Conservation (phyloP, 805 yeast genomes). For the Yamadazyma phyllophila region DNA sequence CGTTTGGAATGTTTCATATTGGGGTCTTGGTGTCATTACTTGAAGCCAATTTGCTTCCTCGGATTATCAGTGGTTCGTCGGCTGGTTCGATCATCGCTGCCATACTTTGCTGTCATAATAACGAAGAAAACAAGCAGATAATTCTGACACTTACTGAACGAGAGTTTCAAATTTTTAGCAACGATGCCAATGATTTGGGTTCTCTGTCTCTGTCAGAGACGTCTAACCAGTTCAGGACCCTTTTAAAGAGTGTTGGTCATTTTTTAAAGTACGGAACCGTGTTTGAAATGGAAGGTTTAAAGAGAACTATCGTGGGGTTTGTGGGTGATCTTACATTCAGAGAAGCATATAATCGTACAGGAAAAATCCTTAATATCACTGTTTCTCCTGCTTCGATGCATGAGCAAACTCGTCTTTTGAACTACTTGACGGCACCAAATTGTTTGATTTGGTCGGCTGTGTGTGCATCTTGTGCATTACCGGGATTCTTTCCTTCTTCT, state of each 20-base stretch:
- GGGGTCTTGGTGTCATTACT: constrained; percentile 84
- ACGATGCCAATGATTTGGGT: not conserved
- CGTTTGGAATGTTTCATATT: constrained; percentile 88
- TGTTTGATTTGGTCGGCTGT: constrained; percentile 86
- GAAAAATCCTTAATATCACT: constrained; percentile 87
- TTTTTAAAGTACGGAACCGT: constrained; percentile 85
- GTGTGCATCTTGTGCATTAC: constrained; percentile 92
- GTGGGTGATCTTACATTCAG: constrained; percentile 89
- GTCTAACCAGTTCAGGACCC: constrained; percentile 48
- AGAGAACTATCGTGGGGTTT: constrained; percentile 69
- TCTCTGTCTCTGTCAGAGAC: constrained; percentile 2
- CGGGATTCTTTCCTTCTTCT: constrained; percentile 85
- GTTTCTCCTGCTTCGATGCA: constrained; percentile 89
- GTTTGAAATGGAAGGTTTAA: constrained; percentile 73
- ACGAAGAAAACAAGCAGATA: constrained; percentile 61
- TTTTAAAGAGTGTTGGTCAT: constrained; percentile 39
- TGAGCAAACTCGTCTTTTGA: constrained; percentile 84
- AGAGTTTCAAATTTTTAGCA: constrained; percentile 46
- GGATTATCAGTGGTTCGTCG: constrained; percentile 88
- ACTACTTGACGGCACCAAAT: constrained; percentile 77
- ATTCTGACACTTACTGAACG: constrained; percentile 61
- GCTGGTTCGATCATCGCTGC: constrained; percentile 96
- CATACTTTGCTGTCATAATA: constrained; percentile 75
- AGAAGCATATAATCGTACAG: constrained; percentile 93
- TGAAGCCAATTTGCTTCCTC: constrained; percentile 74